phyloP scores from a whole-genome alignment of 352 stramenopile species.

The Pythium biforme region DNA sequence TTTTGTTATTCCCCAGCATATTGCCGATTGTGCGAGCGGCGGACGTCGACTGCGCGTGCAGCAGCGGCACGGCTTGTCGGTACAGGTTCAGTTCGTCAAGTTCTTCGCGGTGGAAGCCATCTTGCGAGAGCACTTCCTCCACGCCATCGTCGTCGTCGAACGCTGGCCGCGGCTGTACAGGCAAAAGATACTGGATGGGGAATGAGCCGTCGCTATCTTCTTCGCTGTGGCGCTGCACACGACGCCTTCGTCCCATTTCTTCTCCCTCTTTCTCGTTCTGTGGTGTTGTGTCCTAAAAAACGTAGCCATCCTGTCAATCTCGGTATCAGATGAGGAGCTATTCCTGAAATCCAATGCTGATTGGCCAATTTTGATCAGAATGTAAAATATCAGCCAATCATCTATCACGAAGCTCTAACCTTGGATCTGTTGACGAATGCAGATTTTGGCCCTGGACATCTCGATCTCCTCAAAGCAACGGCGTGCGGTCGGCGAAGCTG shows the following conservation, averaged over 20 bases:
- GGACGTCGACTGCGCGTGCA: conserved; percentile 61
- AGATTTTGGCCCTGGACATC: background rate
- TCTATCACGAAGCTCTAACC: background rate
- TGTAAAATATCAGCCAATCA: conserved; percentile 4
- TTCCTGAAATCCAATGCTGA: background rate
- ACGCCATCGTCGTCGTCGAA: background rate
- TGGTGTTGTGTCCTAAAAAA: background rate
- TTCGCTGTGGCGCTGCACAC: background rate
- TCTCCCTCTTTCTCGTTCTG: background rate
- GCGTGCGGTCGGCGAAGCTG: conserved; percentile 26
- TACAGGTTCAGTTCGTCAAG: conserved; percentile 41
- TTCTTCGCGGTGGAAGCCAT: background rate
- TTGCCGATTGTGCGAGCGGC: conserved; percentile 53
- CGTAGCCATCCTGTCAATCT: background rate
- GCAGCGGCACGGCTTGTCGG: conserved; percentile 49
- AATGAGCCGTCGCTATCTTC: conserved; percentile 3
- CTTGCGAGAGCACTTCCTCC: background rate
- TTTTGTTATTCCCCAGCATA: conserved; percentile 41
- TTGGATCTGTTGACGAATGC: conserved; percentile 4
- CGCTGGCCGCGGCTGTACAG: background rate
- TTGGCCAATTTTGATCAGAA: background rate
- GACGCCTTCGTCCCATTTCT: conserved; percentile 5
- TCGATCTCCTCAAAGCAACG: conserved; percentile 20
- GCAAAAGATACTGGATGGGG: conserved; percentile 20
- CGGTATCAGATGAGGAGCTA: conserved; percentile 4